A percentile compares a stretch with the other conserved stretches of the same genome.
Conservation (phyloP, 2,329 filamentous ascomycete genomes). For the Penicillium sp. region DNA sequence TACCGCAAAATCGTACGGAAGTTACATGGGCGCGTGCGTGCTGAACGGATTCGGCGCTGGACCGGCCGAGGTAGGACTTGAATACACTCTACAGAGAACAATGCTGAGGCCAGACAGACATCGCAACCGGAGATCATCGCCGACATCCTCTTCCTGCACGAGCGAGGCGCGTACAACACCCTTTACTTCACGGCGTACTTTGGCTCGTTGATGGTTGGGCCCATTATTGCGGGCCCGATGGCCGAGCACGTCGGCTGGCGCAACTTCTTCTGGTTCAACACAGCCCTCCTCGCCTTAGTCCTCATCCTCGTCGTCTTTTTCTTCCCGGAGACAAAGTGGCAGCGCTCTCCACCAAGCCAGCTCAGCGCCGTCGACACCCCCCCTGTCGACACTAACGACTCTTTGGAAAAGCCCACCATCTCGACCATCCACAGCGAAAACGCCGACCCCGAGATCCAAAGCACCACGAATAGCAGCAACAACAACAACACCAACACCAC, state of each 20-base stretch:
- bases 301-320: constrained; percentile 60
- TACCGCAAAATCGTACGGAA: constrained; percentile 60
- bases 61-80: constrained; percentile 55
- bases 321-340: constrained; percentile 68
- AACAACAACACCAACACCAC: too few species aligned
- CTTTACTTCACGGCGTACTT: constrained; percentile 68
- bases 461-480: too few species aligned
- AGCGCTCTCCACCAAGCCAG: constrained; percentile 47
- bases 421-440: constrained; percentile 20
- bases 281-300: constrained; percentile 57
- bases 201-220: constrained; percentile 64
- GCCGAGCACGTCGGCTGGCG: constrained; percentile 63
- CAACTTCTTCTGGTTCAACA: constrained; percentile 71
- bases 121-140: constrained; percentile 67
- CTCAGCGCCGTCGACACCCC: background rate
- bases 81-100: background rate
- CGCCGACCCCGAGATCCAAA: constrained; percentile 25
- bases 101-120: constrained; percentile 42
- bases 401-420: constrained; percentile 24
- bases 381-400: constrained; percentile 4
- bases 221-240: constrained; percentile 66
- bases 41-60: constrained; percentile 68
- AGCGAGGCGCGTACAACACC: constrained; percentile 66
- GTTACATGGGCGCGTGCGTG: constrained; percentile 68
- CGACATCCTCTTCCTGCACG: constrained; percentile 68